phyloP scores from a whole-genome alignment of 257 asterid species.

The Gentiana macrophylla region DNA sequence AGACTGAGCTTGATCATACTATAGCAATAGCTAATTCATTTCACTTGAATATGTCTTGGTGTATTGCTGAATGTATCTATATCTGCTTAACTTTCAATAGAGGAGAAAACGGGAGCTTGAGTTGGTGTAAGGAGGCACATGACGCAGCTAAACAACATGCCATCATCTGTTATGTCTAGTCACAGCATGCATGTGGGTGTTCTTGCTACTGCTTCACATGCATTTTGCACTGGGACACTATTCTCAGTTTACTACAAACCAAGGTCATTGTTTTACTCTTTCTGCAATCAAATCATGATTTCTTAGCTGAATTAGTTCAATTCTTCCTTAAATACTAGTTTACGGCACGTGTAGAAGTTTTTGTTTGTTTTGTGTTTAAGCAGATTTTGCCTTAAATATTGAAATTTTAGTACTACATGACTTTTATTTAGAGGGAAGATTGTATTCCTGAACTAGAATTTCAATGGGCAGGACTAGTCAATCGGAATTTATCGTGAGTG shows the following conservation, averaged over 20 bases:
- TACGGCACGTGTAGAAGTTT: no score
- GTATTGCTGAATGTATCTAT: constrained; percentile 1
- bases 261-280: constrained; percentile 37
- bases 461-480: constrained; percentile 69
- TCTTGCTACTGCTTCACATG: constrained; percentile 98
- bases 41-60: background rate
- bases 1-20: constrained; percentile 2
- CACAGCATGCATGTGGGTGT: constrained; percentile 99
- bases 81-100: constrained; percentile 29
- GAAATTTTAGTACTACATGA: background rate
- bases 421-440: background rate
- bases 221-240: constrained; percentile 68
- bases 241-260: constrained; percentile 95
- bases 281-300: background rate
- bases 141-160: constrained; percentile 84
- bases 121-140: constrained; percentile 94
- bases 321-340: no score
- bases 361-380: no score
- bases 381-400: no score
- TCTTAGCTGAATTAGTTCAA: no score
- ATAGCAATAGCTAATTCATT: background rate
- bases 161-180: constrained; percentile 95
- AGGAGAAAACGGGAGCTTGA: constrained; percentile 94
- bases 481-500: constrained; percentile 77
- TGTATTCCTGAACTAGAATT: background rate